Evolutionary conservation across 345 rosid species (phyloP), one percentile per base, ranked within the genome.

Genomic region (Raphanus raphanistrum): DNA sequence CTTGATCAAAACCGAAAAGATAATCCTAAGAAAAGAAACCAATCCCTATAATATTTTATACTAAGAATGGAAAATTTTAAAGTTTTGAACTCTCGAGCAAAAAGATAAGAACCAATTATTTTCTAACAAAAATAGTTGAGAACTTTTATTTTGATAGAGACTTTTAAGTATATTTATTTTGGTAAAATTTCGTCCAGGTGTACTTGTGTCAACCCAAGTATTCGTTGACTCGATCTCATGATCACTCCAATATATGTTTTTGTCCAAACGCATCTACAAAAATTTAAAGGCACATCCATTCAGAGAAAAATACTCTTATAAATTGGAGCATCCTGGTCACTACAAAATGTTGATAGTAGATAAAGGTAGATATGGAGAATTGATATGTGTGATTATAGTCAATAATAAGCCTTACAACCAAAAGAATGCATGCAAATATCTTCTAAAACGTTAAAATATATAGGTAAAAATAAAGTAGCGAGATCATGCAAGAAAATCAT

Each of bases 401-500:
- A 70, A 63, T 27, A 13, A 50, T 52, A 36, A 70, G 12, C 32
- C 57, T 36, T 15, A 54, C 63, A 63, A 11, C 45, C 70, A 70
- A 52, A 26, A 52, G 4, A 63, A 27, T 63, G 36, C 66, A 38
- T 71, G 52, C 45, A 70, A 43, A 33, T 16, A 76, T 35, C 26
- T 55, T 62, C 36, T 26, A 0, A 54, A 62, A 50, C 58, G 25
- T 36, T 36, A 38, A 38, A 36, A 28, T 28, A 28, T 28, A 28
- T 28, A 28, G 31, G 31, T 28, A 28, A 52, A 54, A 41, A 31
- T n/a, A 63, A 77, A 70, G 16, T 25, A 16, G 63, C 32, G 52
- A 78, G 76, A 78, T 71, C 77, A 59, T 78, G 77, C 63, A 72
- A 45, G 21, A 32, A 48, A 13, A n/a, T 8, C 9, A 38, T 9